Evolutionary conservation across 2,329 filamentous ascomycete genomes (phyloP).

Genomic region (Trichoderma semiorbis): DNA sequence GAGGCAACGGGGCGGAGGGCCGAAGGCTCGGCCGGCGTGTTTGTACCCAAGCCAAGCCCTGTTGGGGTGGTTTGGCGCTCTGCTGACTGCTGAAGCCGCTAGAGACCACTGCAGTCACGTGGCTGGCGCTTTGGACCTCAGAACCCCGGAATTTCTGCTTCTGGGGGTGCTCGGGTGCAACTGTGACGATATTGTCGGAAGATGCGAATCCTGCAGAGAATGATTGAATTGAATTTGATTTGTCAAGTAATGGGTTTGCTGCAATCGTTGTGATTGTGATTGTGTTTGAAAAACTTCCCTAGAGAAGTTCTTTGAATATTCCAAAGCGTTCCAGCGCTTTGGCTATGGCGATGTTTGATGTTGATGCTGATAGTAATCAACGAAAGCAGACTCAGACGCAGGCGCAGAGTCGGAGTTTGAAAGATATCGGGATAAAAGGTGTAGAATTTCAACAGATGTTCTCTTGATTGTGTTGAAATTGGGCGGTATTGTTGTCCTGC

Average conservation of each 20-base stretch:
- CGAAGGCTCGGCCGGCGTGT: constrained; percentile 29
- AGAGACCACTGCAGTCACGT: constrained; percentile 12
- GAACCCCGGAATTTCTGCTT: neutral
- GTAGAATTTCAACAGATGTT: neutral
- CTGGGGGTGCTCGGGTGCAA: neutral
- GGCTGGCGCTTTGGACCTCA: neutral
- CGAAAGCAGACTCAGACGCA: neutral
- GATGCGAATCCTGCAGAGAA: neutral
- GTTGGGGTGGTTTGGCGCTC: constrained; percentile 11
- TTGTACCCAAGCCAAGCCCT: constrained; percentile 26
- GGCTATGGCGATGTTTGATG: neutral
- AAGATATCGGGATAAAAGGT: neutral
- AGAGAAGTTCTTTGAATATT: neutral
- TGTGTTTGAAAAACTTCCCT: neutral
- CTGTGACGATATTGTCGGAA: neutral
- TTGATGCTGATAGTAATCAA: neutral
- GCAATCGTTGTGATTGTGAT: neutral
- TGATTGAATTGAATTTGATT: neutral
- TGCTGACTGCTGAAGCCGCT: constrained; percentile 16
- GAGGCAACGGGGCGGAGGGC: constrained; percentile 30
- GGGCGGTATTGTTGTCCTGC: too few species aligned
- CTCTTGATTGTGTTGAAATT: neutral
- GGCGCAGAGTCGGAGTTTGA: neutral
- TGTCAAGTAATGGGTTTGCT: neutral
- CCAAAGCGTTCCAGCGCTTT: neutral